Base-by-base conservation (phyloP, 169 alveolate species). In the Cystoisospora suis region DNA sequence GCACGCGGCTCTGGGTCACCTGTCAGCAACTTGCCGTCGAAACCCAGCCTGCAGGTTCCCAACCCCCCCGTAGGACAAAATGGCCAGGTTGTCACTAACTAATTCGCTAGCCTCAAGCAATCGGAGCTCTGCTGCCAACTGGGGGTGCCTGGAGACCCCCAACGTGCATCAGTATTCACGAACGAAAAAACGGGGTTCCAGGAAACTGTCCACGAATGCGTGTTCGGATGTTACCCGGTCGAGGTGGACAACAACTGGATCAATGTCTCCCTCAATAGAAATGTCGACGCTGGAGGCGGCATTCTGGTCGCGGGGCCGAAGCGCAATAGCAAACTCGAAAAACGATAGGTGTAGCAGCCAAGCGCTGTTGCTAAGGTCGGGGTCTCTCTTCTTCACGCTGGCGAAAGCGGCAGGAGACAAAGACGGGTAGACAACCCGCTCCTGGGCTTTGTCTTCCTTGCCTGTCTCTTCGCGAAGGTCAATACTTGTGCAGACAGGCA, bases 401-500 rank as follows among this genome's bases (percentile, higher is more conserved):
- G 42, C 40, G 9, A 65, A 44, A 7, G 36, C 40, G 0, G 77
- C 42, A 65, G 3, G 77, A 36, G 77, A 65, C 77, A 27, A 3
- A 44, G 77, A 44, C 1, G 77, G 45, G 36, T 15, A 65, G 1
- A 65, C 77, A n/a, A 65, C 77, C n/a, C 34, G 5, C 40, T 65
- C 45, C 40, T n/a, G 9, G 5, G 77, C 77, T 3, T n/a, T 5
- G 42, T 46, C 87, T 40, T 7, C 65, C 20, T 36, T 65, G 12
- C 87, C 70, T 32, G 27, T 46, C 36, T 15, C 5, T 27, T 46
- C 56, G 87, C 87, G 40, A 23, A 79, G 27, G 34, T 46, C 32
- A 70, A 79, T n/a, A 32, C 69, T 42, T 23, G 70, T 79, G 27
- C 69, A 40, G 32, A 79, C 46, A 17, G 87, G 87, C 69, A 46